Evolutionary conservation across 2,329 filamentous ascomycete genomes (phyloP).

Genomic region (Dendryphion nanum): DNA sequence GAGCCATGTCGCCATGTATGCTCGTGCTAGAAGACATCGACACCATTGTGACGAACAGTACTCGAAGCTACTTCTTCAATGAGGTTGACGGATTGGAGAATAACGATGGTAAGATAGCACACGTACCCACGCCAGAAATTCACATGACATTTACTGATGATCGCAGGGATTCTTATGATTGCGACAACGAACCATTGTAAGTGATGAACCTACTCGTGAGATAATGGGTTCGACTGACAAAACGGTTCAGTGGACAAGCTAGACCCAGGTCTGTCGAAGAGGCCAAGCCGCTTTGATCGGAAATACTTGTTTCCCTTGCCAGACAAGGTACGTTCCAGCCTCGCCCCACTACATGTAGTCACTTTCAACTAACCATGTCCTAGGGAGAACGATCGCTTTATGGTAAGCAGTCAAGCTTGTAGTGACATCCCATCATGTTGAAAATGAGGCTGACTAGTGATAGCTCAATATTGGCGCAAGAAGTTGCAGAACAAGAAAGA

Average conservation of each 20-base stretch:
- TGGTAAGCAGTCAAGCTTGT: slow-evolving; percentile 41
- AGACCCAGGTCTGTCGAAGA: slow-evolving; percentile 54
- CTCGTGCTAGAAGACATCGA: slow-evolving; percentile 45
- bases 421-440: neutral
- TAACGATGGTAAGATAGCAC: slow-evolving; percentile 38
- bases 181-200: slow-evolving; percentile 40
- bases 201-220: no score
- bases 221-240: no score
- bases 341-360: no score
- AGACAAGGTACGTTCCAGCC: slow-evolving; percentile 14
- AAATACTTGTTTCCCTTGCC: slow-evolving; percentile 66
- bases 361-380: slow-evolving; percentile 12
- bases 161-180: slow-evolving; percentile 39
- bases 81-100: slow-evolving; percentile 43
- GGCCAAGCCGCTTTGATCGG: slow-evolving; percentile 65
- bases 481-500: slow-evolving; percentile 56
- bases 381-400: slow-evolving; percentile 57
- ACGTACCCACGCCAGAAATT: no score
- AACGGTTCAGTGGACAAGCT: slow-evolving; percentile 30
- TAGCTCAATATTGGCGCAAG: slow-evolving; percentile 58
- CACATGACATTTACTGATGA: neutral
- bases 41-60: slow-evolving; percentile 35
- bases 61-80: slow-evolving; percentile 43
- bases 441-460: slow-evolving; percentile 13
- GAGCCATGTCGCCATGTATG: slow-evolving; percentile 40